These are phyloP conservation scores for Aspergillus aculeatinus DNA, from an alignment of 2,329 filamentous ascomycete genomes.

Conservation along the genomic window DNA sequence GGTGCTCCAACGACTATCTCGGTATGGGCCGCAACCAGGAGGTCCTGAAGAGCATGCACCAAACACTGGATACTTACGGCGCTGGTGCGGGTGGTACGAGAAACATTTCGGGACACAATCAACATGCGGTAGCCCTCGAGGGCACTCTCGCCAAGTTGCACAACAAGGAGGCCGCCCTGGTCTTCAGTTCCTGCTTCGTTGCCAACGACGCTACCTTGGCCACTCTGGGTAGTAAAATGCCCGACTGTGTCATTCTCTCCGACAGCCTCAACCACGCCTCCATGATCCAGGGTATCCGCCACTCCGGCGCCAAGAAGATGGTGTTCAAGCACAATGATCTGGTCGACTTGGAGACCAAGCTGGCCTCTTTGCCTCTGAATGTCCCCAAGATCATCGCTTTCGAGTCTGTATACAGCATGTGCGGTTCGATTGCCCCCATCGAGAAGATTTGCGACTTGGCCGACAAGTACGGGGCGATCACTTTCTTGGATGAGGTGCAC, in stretches of 20 bases:
- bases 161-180: slow-evolving; percentile 84
- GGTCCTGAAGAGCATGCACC: slow-evolving; percentile 88
- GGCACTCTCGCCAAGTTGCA: slow-evolving; percentile 80
- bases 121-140: slow-evolving; percentile 85
- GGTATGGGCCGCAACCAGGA: slow-evolving; percentile 92
- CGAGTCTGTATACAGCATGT: slow-evolving; percentile 99
- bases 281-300: slow-evolving; percentile 98
- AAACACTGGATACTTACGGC: slow-evolving; percentile 90
- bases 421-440: slow-evolving; percentile 93
- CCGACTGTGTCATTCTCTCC: slow-evolving; percentile 95
- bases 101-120: slow-evolving; percentile 97
- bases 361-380: slow-evolving; percentile 79
- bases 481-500: slow-evolving; percentile 97
- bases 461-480: slow-evolving; percentile 96
- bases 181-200: slow-evolving; percentile 97
- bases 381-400: slow-evolving; percentile 98
- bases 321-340: slow-evolving; percentile 99
- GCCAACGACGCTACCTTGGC: slow-evolving; percentile 96
- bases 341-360: slow-evolving; percentile 86
- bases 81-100: slow-evolving; percentile 92
- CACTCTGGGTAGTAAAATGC: slow-evolving; percentile 93
- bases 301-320: slow-evolving; percentile 94
- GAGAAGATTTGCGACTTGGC: slow-evolving; percentile 93
- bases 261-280: slow-evolving; percentile 97
- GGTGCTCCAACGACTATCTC: slow-evolving; percentile 99